Evolutionary conservation across 192 early-diverging fungal genomes (phyloP).

Genomic region (Jimgerdemannia flammicorona): DNA sequence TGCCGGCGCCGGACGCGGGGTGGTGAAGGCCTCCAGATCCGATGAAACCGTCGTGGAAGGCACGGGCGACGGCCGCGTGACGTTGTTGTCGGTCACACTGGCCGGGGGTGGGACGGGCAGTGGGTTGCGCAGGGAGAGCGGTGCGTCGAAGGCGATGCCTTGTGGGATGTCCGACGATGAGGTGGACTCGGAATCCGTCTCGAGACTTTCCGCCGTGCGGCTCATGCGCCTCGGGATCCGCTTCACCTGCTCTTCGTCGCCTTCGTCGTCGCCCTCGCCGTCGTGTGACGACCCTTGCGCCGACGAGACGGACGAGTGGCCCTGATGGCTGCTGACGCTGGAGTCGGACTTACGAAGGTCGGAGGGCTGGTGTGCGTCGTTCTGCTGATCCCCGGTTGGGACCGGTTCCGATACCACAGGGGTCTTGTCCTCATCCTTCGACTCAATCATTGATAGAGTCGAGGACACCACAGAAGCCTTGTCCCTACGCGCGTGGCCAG

Average conservation of each 20-base stretch:
- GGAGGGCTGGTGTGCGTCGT: not conserved
- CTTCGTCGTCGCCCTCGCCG: not conserved
- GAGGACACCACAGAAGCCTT: not conserved
- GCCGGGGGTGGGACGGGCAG: not conserved
- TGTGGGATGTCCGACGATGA: not conserved
- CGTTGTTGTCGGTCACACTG: not conserved
- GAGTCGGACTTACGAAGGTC: not conserved
- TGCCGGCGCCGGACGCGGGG: not conserved
- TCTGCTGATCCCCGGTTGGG: not conserved
- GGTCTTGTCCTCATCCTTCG: not conserved
- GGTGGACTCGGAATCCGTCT: no score
- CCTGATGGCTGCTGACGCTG: not conserved
- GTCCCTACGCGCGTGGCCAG: not conserved
- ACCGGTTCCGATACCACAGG: no score
- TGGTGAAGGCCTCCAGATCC: not conserved
- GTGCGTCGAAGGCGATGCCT: no score
- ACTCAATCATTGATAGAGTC: not conserved
- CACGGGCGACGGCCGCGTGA: no score
- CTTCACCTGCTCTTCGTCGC: not conserved
- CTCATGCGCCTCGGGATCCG: no score
- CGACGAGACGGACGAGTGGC: not conserved
- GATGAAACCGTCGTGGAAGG: no score
- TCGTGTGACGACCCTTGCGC: not conserved
- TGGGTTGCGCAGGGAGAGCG: not conserved
- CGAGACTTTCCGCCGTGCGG: no score